Percentiles rank a stretch among this genome's conserved stretches.
phyloP scores from a whole-genome alignment of 106 monocot genomes.

The Hemerocallis citrina region DNA sequence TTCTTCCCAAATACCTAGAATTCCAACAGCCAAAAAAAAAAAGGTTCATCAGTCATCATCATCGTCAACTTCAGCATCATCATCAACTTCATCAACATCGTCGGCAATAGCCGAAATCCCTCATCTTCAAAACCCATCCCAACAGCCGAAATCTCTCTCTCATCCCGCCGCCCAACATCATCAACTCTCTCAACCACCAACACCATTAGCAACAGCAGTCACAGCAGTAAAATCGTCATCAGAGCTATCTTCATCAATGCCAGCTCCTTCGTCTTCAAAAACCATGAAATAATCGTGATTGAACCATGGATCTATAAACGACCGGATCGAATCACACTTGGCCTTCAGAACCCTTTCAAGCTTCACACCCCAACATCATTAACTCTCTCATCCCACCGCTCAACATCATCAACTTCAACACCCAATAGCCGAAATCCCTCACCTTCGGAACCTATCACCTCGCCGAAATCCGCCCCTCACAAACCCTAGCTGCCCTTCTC shows the following conservation, averaged over 20 bases:
- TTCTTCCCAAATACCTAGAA: too few species aligned
- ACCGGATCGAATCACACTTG: constrained; percentile 22
- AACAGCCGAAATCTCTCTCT: too few species aligned
- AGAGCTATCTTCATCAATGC: not conserved
- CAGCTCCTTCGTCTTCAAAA: not conserved
- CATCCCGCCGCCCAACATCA: too few species aligned
- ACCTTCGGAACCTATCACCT: too few species aligned
- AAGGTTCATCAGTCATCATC: too few species aligned
- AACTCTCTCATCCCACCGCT: too few species aligned
- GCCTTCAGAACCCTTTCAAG: constrained; percentile 19
- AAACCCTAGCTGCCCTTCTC: too few species aligned
- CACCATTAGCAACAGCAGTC: not conserved
- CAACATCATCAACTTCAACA: too few species aligned
- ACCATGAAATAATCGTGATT: not conserved
- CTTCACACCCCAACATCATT: constrained; percentile 50
- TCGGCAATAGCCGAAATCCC: constrained; percentile 1
- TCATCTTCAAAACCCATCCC: too few species aligned
- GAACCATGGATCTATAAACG: constrained; percentile 28
- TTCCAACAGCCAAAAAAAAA: too few species aligned
- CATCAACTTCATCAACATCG: not conserved
- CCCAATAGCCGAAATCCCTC: too few species aligned
- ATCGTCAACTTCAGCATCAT: not conserved
- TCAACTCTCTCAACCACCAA: not conserved
- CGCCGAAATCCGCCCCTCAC: too few species aligned
- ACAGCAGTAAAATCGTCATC: not conserved